Evolutionary conservation across 352 stramenopile genomes (phyloP), one percentile per base, ranked within the genome.

Genomic region (Phytophthora fragariae): DNA sequence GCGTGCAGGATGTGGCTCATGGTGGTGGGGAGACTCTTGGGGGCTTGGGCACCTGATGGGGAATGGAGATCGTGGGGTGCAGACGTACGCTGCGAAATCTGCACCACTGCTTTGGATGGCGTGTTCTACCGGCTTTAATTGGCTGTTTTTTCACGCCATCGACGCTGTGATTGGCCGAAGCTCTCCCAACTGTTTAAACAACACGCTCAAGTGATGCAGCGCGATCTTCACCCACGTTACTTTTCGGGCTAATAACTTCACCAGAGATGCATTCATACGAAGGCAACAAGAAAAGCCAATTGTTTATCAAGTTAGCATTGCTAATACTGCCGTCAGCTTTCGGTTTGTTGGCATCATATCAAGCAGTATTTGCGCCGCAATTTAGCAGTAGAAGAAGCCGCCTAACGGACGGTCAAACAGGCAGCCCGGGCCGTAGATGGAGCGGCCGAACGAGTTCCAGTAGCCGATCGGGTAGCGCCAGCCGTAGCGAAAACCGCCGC

Each of bases 1-100:
- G 88, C 88, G 81, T 93, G 86, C 66, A 95, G 78, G 73, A 95
- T 92, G 77, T 95, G 83, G 79, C 85, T 93, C 88, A 94, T 94
- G 47, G 44, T 71, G 46, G 19, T 15, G 39, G 19, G 46, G 49
- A 44, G 41, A 66, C 59, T 58, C 56, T 68, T 71, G 57, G 58
- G 24, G 64, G 39, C 50, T 71, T 67, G 15, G 41, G 50, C 19
- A 59, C 53, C 55, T 53, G 41, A 58, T 53, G 57, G 47, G 50
- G 60, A 78, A 78, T 75, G 66, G 31, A 27, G 14, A 17, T 5
- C 31, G 11, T n/a, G n/a, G 15, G 21, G 19, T 53, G 8, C 24
- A 11, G 17, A 14, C 21, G 61, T 41, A 49, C 11, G 35, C 9
- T 41, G 41, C 41, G 44, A 14, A 31, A 58, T 62, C 31, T 68